phyloP scores from a whole-genome alignment of 805 yeast genomes.

The Yamadazyma sp. region DNA sequence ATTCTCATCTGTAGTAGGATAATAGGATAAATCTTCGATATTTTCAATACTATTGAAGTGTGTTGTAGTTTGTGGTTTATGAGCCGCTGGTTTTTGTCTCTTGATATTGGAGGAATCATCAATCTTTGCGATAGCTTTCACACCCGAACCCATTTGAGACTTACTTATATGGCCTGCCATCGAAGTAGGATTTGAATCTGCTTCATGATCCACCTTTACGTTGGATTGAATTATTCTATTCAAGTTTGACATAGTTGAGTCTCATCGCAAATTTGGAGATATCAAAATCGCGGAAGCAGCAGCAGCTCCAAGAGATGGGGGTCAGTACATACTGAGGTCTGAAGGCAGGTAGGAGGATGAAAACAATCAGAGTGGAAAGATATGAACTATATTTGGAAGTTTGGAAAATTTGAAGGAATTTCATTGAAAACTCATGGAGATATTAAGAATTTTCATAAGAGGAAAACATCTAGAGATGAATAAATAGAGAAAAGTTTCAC shows the following conservation, averaged over 20 bases:
- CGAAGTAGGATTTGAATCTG: constrained; percentile 63
- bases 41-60: neutral
- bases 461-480: neutral
- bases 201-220: constrained; percentile 45
- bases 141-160: constrained; percentile 60
- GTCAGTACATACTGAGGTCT: no score
- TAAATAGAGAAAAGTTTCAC: neutral
- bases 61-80: neutral
- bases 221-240: constrained; percentile 18
- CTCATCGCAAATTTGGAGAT: constrained; percentile 8
- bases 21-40: constrained; percentile 54
- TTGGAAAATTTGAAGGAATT: no score
- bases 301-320: no score
- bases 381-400: no score
- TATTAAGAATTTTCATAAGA: no score
- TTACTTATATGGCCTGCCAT: constrained; percentile 65
- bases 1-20: constrained; percentile 58
- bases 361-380: no score
- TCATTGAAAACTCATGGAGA: no score
- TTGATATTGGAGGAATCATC: neutral
- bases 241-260: constrained; percentile 6
- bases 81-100: neutral
- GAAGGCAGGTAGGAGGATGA: no score
- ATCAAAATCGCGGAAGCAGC: no score
- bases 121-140: no score